Conservation (phyloP, 768 basidiomycete species). For the Psilocybe tampanensis region DNA sequence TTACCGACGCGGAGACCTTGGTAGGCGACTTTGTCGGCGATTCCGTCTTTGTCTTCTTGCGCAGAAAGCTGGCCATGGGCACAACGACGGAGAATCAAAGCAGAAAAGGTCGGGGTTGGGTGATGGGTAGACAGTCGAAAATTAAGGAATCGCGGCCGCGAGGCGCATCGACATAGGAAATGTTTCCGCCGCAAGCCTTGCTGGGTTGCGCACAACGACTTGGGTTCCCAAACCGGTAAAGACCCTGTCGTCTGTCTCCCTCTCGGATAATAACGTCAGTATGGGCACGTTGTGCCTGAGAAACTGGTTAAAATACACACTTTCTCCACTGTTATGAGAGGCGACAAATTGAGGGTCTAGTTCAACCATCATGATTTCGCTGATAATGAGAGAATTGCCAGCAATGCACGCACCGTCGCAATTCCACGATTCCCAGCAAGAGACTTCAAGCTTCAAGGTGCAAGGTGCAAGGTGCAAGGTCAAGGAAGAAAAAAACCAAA, state of each 20-base stretch:
- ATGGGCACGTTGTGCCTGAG: not conserved
- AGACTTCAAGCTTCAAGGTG: not conserved
- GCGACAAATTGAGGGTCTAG: not conserved
- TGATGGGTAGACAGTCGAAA: not conserved
- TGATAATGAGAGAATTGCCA: not conserved
- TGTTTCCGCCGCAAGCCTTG: constrained; percentile 10
- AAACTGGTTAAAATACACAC: not conserved
- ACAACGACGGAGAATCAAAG: not conserved
- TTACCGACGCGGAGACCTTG: constrained; percentile 17
- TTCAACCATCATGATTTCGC: constrained; percentile 2
- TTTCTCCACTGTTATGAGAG: not conserved
- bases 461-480: not conserved
- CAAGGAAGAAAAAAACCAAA: not conserved
- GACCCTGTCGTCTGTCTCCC: constrained; percentile 3
- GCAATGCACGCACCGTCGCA: not conserved
- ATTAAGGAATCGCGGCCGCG: constrained; percentile 16
- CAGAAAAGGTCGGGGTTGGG: not conserved
- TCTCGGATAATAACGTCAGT: constrained; percentile 3
- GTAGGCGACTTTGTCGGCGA: constrained; percentile 18
- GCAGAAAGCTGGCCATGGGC: constrained; percentile 59
- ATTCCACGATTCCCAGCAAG: too few relatives aligned
- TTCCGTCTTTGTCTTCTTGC: constrained; percentile 45
- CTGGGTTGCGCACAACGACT: constrained; percentile 1
- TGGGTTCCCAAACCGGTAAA: not conserved
- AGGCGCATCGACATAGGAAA: constrained; percentile 19